Percentiles rank a stretch among this genome's conserved stretches.
Conservation (phyloP, 2,329 filamentous ascomycete species). For the Penicillium brevicompactum region DNA sequence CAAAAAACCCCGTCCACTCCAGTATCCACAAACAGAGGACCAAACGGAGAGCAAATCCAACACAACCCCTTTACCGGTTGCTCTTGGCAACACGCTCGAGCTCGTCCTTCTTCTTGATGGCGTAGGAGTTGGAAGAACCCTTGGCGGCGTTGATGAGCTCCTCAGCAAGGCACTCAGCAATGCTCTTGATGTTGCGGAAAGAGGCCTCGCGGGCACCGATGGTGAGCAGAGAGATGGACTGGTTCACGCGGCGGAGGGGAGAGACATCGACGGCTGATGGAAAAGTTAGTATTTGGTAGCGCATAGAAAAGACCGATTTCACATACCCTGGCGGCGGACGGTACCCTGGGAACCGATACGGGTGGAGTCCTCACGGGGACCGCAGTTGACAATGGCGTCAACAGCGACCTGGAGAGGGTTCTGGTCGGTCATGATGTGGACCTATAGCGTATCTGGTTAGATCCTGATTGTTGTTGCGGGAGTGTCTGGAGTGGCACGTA, state of each 20-base stretch:
- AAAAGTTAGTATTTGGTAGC: background rate
- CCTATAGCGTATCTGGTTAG: slow-evolving; percentile 56
- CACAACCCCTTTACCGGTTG: slow-evolving; percentile 83
- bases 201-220: slow-evolving; percentile 97
- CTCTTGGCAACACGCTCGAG: slow-evolving; percentile 99
- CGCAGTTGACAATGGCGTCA: slow-evolving; percentile 99
- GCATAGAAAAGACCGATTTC: background rate
- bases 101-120: slow-evolving; percentile 99
- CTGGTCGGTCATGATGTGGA: slow-evolving; percentile 99
- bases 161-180: slow-evolving; percentile 98
- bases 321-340: slow-evolving; percentile 80
- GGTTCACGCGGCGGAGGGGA: slow-evolving; percentile 98
- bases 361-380: slow-evolving; percentile 99
- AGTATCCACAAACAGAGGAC: slow-evolving; percentile 42
- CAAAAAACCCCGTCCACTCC: slow-evolving; percentile 43
- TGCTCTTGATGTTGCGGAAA: slow-evolving; percentile 99
- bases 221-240: slow-evolving; percentile 98
- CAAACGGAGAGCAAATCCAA: slow-evolving; percentile 43
- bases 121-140: slow-evolving; percentile 99
- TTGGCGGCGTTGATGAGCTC: slow-evolving; percentile 99
- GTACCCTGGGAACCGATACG: slow-evolving; percentile 99
- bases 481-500: slow-evolving; percentile 57
- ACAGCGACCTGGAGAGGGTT: slow-evolving; percentile 99
- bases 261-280: slow-evolving; percentile 92
- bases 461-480: slow-evolving; percentile 2